phyloP scores from a whole-genome alignment of 768 basidiomycete species.

The Collybia sordida region DNA sequence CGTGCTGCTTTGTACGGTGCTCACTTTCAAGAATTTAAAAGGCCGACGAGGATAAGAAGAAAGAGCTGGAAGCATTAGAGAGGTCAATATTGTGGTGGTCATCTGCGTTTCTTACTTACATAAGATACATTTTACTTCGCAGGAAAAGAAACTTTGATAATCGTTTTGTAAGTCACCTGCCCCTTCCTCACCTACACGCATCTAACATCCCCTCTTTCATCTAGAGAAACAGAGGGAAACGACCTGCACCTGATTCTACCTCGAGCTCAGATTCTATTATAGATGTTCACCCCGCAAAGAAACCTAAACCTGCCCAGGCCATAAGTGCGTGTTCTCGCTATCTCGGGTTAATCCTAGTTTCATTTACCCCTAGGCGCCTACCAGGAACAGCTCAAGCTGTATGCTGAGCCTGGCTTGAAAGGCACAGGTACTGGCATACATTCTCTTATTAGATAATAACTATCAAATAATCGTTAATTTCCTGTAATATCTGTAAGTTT shows the following conservation, averaged over 20 bases:
- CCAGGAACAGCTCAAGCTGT: conserved; percentile 39
- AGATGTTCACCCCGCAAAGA: conserved; percentile 40
- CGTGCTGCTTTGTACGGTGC: not conserved
- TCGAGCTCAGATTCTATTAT: conserved; percentile 16
- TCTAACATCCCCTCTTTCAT: not conserved
- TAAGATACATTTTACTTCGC: conserved; percentile 5
- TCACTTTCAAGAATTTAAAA: conserved; percentile 17
- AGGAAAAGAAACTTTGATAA: conserved; percentile 63
- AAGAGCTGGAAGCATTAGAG: conserved; percentile 47
- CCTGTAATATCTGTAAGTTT: conserved; percentile 8
- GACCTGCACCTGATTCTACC: conserved; percentile 40
- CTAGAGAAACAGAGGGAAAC: conserved; percentile 59
- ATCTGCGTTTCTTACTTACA: conserved; percentile 3
- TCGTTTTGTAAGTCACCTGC: conserved; percentile 28
- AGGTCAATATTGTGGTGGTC: conserved; percentile 34
- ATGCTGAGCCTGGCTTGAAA: conserved; percentile 37
- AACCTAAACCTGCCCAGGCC: conserved; percentile 29
- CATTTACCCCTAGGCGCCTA: conserved; percentile 30
- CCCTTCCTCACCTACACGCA: not conserved
- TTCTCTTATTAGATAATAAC: conserved; percentile 40
- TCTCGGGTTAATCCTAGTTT: not conserved
- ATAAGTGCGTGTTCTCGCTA: conserved; percentile 26
- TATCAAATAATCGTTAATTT: conserved; percentile 2
- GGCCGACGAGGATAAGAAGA: conserved; percentile 62
- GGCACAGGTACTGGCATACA: conserved; percentile 41